Conservation (phyloP, 1,284 basidiomycete species). For the Laetiporus sulphureus region DNA sequence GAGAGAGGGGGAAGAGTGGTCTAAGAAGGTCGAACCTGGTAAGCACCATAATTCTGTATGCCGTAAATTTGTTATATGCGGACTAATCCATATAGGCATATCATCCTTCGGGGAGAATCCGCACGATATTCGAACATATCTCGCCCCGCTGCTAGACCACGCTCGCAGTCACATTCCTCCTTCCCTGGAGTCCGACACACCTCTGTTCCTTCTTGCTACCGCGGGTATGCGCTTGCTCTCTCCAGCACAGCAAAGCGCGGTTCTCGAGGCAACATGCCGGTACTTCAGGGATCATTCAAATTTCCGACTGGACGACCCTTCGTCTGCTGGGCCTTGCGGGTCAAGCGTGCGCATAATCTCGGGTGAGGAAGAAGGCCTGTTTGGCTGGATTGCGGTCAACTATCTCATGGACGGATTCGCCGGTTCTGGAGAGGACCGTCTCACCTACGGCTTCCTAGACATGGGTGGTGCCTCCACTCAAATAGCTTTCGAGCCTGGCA, state of each 20-base stretch:
- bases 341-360: slow-evolving; percentile 92
- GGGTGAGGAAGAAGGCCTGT: slow-evolving; percentile 96
- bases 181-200: slow-evolving; percentile 76
- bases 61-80: slow-evolving; percentile 4
- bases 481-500: slow-evolving; percentile 88
- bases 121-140: slow-evolving; percentile 66
- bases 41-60: slow-evolving; percentile 20
- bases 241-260: slow-evolving; percentile 58
- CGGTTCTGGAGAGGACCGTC: slow-evolving; percentile 49
- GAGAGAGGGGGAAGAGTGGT: slow-evolving; percentile 76
- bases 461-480: slow-evolving; percentile 99
- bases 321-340: slow-evolving; percentile 71
- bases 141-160: slow-evolving; percentile 80
- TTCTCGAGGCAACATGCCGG: slow-evolving; percentile 74
- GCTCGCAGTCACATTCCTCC: slow-evolving; percentile 83
- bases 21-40: slow-evolving; percentile 92
- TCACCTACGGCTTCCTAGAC: slow-evolving; percentile 96
- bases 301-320: slow-evolving; percentile 65
- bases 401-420: slow-evolving; percentile 98
- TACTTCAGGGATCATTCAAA: slow-evolving; percentile 71
- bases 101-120: slow-evolving; percentile 77
- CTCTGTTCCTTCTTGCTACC: slow-evolving; percentile 92
- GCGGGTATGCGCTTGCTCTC: slow-evolving; percentile 94
- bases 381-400: slow-evolving; percentile 99
- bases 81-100: too few relatives aligned